Base-by-base conservation (phyloP, 805 yeast genomes). In the Grigorovia yakushimaensis region DNA sequence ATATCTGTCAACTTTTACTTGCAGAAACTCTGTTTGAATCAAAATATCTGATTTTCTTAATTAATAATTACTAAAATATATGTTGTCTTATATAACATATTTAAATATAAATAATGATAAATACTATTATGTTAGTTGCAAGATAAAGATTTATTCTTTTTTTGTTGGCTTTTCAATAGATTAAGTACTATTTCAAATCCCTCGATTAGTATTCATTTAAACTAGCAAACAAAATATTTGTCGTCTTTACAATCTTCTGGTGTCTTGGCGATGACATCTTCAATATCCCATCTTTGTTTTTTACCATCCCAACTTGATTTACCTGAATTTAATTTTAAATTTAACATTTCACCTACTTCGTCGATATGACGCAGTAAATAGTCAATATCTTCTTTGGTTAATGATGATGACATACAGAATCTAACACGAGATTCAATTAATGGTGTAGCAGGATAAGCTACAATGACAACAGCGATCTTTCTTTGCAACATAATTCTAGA, bases 391-490 rank as follows among this genome's bases (percentile, higher is more conserved):
- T 85, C 91, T 68, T 93, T 93, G 30, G 95, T 93, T 58, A 94
- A 74, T 1, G 98, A 84, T 0, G 97, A 72, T 47, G 95, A 84
- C 57, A 93, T 82, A 73, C 99, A 93, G 58, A 93, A 79, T 66
- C 99, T 79, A 23, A 88, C 88, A 69, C 98, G 80, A 5, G 95
- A 84, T 36, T 88, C 79, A 40, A 87, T 81, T 54, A 93, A 74
- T 35, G 96, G 96, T 0, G 98, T 91, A 1, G 98, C 98, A 10
- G 99, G 99, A 64, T 93, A 93, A 36, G 98, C 96, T 41, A 91
- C 98, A 53, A 91, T 82, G 35, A 93, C 99, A 43, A 91, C 89
- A 3, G 98, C 98, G 51, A 93, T 82, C 46, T 84, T 84, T 66
- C 79, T 73, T 53, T 77, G 79, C 56, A 84, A 77, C 74, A 91